Conservation (phyloP, 345 rosid genomes). For the Luvunga scandens region DNA sequence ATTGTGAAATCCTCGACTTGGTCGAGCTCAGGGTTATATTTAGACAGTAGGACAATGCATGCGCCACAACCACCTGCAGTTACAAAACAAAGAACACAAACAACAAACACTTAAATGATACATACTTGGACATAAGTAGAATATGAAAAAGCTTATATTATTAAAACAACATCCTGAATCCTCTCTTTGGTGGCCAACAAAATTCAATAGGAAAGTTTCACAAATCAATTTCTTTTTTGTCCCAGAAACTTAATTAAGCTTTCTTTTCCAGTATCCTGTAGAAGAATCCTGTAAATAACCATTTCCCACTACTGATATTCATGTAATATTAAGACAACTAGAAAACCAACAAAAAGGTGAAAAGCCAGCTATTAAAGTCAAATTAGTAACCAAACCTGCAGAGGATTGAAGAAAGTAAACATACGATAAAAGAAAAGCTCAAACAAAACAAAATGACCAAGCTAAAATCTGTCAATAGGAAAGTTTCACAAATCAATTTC, state of each 20-base stretch:
- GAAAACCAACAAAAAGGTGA: not conserved
- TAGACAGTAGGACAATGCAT: slow-evolving; percentile 71
- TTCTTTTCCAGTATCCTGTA: not conserved
- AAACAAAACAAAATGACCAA: not conserved
- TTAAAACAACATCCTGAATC: not conserved
- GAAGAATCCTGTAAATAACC: not conserved
- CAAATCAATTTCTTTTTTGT: not conserved
- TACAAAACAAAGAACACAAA: not conserved
- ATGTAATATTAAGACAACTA: not conserved
- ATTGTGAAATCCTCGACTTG: slow-evolving; percentile 57
- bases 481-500: not conserved
- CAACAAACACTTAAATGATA: not conserved
- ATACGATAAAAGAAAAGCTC: not conserved
- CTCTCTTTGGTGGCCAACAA: not conserved
- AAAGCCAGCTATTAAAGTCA: not conserved
- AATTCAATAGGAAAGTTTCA: not conserved
- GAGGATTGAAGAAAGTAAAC: not conserved
- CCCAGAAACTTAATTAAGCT: not conserved
- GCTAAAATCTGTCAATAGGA: too few relatives aligned
- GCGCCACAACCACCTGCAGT: slow-evolving; percentile 97
- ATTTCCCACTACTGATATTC: not conserved
- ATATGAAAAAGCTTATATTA: not conserved
- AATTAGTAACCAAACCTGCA: not conserved
- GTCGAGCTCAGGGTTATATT: slow-evolving; percentile 51
- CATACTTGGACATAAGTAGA: not conserved